Evolutionary conservation across 2,329 filamentous ascomycete genomes (phyloP).

Genomic region (Hymenotorrendiella dingleyae): DNA sequence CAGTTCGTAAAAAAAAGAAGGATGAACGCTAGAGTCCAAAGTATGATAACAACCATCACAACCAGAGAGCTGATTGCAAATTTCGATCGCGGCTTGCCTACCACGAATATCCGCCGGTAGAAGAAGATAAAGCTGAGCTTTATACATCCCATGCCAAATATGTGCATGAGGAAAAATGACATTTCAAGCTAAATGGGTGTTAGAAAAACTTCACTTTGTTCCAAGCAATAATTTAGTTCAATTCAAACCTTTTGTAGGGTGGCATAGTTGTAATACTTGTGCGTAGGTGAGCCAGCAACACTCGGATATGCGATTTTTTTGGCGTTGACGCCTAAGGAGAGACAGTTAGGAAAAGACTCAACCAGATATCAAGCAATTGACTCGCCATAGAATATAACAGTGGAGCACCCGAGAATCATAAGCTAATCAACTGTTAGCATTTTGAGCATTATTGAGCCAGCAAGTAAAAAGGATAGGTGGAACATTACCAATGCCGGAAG

Average conservation of each 20-base stretch:
- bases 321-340: background rate
- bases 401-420: background rate
- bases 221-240: too few species aligned
- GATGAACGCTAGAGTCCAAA: background rate
- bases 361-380: background rate
- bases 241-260: background rate
- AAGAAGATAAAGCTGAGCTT: slow-evolving; percentile 1
- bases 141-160: background rate
- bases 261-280: background rate
- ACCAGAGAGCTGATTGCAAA: background rate
- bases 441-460: background rate
- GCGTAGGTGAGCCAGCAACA: background rate
- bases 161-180: background rate
- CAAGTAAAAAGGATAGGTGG: background rate
- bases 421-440: background rate
- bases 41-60: background rate
- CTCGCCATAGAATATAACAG: background rate
- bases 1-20: background rate
- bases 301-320: background rate
- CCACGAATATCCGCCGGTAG: background rate
- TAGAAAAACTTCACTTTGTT: background rate
- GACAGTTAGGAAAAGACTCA: background rate
- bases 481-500: background rate
- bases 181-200: background rate
- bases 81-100: background rate